Conservation (phyloP, 495 filamentous ascomycete genomes). For the Tuber microsphaerosporum region DNA sequence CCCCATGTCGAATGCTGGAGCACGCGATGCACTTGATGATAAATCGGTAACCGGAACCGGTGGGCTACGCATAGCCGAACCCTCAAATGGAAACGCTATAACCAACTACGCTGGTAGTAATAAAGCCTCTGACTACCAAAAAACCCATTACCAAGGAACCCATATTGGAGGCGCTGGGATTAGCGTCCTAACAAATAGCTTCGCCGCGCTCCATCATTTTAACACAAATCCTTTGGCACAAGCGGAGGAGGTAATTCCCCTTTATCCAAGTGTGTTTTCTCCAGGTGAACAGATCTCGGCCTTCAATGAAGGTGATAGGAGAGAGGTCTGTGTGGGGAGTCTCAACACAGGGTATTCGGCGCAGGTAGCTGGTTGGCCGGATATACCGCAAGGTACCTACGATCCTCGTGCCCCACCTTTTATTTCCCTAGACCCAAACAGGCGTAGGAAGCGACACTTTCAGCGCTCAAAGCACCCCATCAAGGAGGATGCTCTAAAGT, state of each 20-base stretch:
- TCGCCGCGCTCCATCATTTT: neutral
- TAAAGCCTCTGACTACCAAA: neutral
- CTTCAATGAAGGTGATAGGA: neutral
- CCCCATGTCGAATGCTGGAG: neutral
- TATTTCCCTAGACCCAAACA: neutral
- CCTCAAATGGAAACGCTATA: neutral
- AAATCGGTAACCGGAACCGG: neutral
- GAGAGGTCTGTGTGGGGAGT: neutral
- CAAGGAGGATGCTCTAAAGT: constrained; percentile 9
- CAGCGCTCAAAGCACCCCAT: neutral
- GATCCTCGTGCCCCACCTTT: constrained; percentile 7
- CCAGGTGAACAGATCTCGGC: neutral
- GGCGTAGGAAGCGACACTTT: neutral
- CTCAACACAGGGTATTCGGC: neutral
- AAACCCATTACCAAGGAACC: neutral
- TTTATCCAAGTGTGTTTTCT: neutral
- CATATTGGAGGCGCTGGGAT: neutral
- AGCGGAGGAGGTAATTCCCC: neutral
- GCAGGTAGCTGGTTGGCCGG: neutral
- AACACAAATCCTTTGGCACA: neutral
- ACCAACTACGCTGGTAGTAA: neutral
- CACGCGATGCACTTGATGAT: neutral
- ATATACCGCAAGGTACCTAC: constrained; percentile 6
- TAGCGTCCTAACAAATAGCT: neutral
- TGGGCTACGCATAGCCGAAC: neutral